Base-by-base conservation (phyloP, 371 early-diverging fungal species). In the Syncephalastrum monosporum region DNA sequence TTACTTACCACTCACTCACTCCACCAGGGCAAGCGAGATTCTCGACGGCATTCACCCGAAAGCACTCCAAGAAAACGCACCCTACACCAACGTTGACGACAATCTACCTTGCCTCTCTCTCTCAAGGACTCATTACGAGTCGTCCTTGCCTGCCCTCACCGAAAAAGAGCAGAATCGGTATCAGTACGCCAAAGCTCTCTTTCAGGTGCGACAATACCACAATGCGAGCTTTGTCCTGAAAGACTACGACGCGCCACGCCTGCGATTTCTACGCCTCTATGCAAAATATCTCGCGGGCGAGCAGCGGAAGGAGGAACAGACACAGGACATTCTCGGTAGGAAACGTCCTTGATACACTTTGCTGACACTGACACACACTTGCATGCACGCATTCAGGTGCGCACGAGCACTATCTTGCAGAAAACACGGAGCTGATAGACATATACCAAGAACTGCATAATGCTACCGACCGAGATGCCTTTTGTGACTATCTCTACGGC, bases 131-230 rank as follows among this genome's bases (percentile, higher is more conserved):
- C 52, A 42, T 29, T 75, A 61, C 45, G 65, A 56, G 41, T 53
- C 55, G 23, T 48, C 52, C 19, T 59, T 55, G 41, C 69, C 59
- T 13, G 60, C 66, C 3, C 51, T 69, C 24, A 60, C 72, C 21
- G 65, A 63, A 54, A 47, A 57, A 53, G 82, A 69, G 55, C 71
- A 55, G 29, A 89, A 89, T 58, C 71, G 71, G 45, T 84, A 83
- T 47, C 69, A 82, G 42, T 74, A 87, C 63, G 91, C 89, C 33
- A 88, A 88, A 64, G 66, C 85, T 3, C 75, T 86, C 29, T 92
- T 91, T 59, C 86, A 91, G 43, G 61, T 84, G 56, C 81, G 86
- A 55, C 87, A 92, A 54, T 89, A 79, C 57, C 84, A 87, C 63
- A 77, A 87, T 8, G 86, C 82, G 24, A 75, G 77, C 0, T 69